Evolutionary conservation across 2,329 filamentous ascomycete genomes (phyloP), one percentile per base, ranked within the genome.

Genomic region (Colletotrichum orbiculare): DNA sequence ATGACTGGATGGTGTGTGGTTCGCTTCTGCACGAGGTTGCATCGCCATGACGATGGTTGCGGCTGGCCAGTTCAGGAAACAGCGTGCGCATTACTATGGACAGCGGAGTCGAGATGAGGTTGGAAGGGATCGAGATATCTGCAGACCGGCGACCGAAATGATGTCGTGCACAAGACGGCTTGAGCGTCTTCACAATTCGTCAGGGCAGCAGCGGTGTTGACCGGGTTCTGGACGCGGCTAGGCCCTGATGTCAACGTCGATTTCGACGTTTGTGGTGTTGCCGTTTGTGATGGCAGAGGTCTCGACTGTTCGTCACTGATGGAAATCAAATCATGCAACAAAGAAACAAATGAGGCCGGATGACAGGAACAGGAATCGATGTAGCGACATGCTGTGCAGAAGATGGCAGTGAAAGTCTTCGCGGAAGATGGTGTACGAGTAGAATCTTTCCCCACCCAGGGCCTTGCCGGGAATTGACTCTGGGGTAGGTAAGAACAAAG

Each of bases 401-500:
- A 25, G 25, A 25, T 25, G 25, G 25, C 25, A 25, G 25, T 25
- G 25, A 25, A 4, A 3, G 25, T 25, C 25, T 25, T 25, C 3
- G 25, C 25, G 25, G 25, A 25, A 25, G 25, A 5, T 25, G 25
- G 25, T 25, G 25, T 25, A 25, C 25, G 25, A 25, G 25, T 25
- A 25, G 25, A 25, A 5, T 25, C n/a, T 13, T 38, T 54, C 56
- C 56, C 48, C 57, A 8, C 49, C n/a, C 12, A 35, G 3, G 17
- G 15, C 35, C 38, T 10, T 17, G 39, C 42, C 13, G 48, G 48
- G 25, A 54, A 25, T 25, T 25, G 25, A 25, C 54, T 64, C 54
- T 64, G 54, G 54, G 50, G 62, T 52, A 25, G 25, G 25, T 25
- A 53, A 53, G 62, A 56, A 65, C 62, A 65, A 65, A 62, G 62